Evolutionary conservation across 1,284 basidiomycete species (phyloP), one percentile per base, ranked within the genome.

Genomic region (Pterula multifida): DNA sequence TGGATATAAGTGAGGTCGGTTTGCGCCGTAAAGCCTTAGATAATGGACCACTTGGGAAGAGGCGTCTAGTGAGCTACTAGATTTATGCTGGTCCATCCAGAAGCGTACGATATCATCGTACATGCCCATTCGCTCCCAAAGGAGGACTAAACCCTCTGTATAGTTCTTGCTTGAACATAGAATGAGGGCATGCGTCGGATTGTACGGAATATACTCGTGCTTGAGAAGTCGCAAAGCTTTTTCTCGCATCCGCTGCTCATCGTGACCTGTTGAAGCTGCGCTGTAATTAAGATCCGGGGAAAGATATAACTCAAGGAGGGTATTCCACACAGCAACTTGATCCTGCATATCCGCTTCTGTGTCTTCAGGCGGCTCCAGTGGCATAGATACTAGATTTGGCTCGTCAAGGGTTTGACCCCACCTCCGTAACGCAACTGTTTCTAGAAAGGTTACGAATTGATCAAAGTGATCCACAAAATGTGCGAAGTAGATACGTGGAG

Each of bases 121-220:
- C 93, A 98, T 94, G 2, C 87, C 92, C 70, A 93, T 73, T 50
- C 79, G 81, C 67, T 98, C 95, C 86, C 93, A 98, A 0, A 98
- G 70, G 6, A 89, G 68, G 0, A 98, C 85, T 9, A 96, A 73
- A 0, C 95, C 95, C 0, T 79, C 76, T 0, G 84, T 91, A 61
- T 92, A 97, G 2, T 70, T 72, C 28, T 78, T 75, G 42, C 83
- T 89, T 3, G 92, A 88, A 67, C 94, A 98, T 0, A 99, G 75
- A 39, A 98, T 87, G 23, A 98, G 71, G 2, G 94, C 95, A 61
- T 98, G 94, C 50, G 81, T 90, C 1, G 80, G 73, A 58, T 98
- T 94, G 62, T 91, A 95, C 0, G 92, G 92, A 4, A 95, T 68
- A 22, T 65, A 64, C 1, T 69, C 65, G 53, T 78, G 79, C 52